Conservation (phyloP, 2,329 filamentous ascomycete species). For the Ceratocystis eucalypticola region DNA sequence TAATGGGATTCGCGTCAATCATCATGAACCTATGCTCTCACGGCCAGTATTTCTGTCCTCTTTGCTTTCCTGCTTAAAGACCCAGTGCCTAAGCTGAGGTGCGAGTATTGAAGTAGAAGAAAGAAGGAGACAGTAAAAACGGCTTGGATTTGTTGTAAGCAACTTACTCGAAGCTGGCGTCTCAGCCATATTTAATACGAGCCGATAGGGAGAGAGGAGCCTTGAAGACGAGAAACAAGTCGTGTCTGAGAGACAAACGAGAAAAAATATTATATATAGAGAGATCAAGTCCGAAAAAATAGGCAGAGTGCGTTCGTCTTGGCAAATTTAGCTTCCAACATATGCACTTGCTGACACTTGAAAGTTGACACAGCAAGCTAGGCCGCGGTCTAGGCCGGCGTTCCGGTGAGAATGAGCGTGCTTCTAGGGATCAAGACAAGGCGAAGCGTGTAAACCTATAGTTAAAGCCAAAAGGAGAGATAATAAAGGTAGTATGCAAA, state of each 20-base stretch:
- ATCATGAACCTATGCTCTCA: not conserved
- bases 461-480: not conserved
- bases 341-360: not conserved
- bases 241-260: not conserved
- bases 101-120: not conserved
- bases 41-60: not conserved
- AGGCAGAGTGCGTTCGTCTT: not conserved
- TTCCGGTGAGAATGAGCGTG: not conserved
- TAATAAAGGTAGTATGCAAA: not conserved
- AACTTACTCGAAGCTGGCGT: conserved; percentile 19
- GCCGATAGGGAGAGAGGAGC: not conserved
- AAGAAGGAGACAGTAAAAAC: not conserved
- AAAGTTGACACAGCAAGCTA: not conserved
- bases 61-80: not conserved
- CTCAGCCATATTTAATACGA: conserved; percentile 17
- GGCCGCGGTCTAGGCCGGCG: not conserved
- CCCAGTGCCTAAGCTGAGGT: not conserved
- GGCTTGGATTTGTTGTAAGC: not conserved
- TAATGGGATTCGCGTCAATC: conserved; percentile 12
- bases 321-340: not conserved
- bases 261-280: not conserved
- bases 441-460: not conserved
- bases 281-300: not conserved
- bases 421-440: conserved; percentile 2
- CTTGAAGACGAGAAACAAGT: not conserved